Evolutionary conservation across 2,329 filamentous ascomycete species (phyloP), one percentile per base, ranked within the genome.

Genomic region (Colletotrichum eremochloae): DNA sequence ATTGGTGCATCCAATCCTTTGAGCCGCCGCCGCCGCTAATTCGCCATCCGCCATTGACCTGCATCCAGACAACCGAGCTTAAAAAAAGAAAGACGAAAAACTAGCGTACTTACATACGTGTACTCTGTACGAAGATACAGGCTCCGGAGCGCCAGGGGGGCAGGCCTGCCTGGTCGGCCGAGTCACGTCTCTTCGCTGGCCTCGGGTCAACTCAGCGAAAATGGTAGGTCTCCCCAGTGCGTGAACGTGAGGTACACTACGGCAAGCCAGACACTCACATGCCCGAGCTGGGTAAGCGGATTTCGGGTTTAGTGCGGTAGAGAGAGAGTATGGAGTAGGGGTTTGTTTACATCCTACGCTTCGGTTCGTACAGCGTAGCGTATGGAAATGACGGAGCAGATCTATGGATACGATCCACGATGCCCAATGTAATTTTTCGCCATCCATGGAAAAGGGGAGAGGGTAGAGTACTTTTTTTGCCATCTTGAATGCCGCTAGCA

Each of bases 41-140:
- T 66, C 65, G 65, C 63, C 63, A 58, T 31, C 68, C 58, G 58
- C 36, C 36, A 63, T 52, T 50, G 61, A 69, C 60, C 65, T 72
- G 69, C 66, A 72, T 72, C 66, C 60, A 72, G 70, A 72, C 70
- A 72, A 55, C 70, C 70, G 66, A 72, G 66, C 66, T 72, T 69
- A 56, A 61, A 70, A 68, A 69, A 69, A 56, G 66, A 62, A 52
- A 50, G 55, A 56, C 60, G 63, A 63, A 46, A 36, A 65, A 56
- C 20, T 7, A 46, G 44, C 24, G 44, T n/a, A 11, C n/a, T 46
- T 18, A 7, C 44, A 46, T 48, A 20, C 46, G 46, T 48, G 5
- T 18, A 15, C 14, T 2, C 5, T n/a, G 20, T 48, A 48, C n/a
- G 8, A 24, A 48, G 29, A 64, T 55, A 72, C 53, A 56, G 66